Evolutionary conservation across 495 filamentous ascomycete species (phyloP).

Genomic region (Endocarpon pusillum): DNA sequence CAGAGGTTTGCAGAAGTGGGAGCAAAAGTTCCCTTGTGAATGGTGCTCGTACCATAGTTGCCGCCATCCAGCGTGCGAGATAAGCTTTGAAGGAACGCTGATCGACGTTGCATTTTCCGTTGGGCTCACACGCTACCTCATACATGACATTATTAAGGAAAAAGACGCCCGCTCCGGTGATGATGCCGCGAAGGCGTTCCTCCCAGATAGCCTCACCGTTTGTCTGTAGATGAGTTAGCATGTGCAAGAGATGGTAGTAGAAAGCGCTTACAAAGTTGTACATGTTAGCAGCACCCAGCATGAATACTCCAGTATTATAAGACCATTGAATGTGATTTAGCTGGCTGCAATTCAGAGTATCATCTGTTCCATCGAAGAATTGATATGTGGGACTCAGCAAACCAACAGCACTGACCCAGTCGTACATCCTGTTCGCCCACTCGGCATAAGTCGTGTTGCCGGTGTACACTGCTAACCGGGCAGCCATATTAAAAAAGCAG

Average conservation of each 20-base stretch:
- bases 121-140: constrained; percentile 46
- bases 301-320: constrained; percentile 45
- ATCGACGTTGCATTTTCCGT: constrained; percentile 49
- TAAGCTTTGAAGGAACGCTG: constrained; percentile 80
- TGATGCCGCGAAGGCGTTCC: constrained; percentile 36
- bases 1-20: constrained; percentile 45
- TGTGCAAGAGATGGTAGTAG: background rate
- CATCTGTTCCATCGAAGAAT: constrained; percentile 49
- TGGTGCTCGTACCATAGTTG: constrained; percentile 51
- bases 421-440: constrained; percentile 55
- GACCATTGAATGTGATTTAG: constrained; percentile 42
- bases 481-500: constrained; percentile 63
- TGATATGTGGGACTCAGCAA: constrained; percentile 44
- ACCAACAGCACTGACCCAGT: constrained; percentile 48
- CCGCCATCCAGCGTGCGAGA: constrained; percentile 65
- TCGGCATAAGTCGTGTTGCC: constrained; percentile 61
- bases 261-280: constrained; percentile 42
- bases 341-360: constrained; percentile 31
- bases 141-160: constrained; percentile 43
- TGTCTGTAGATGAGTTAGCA: constrained; percentile 24
- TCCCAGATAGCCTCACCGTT: constrained; percentile 40
- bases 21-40: constrained; percentile 44
- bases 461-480: constrained; percentile 60
- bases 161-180: constrained; percentile 36
- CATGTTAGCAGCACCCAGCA: constrained; percentile 54